These are phyloP conservation scores for Cystobasidiaceae sp. DNA, from an alignment of 1,284 basidiomycete species.

Conservation along the genomic window DNA sequence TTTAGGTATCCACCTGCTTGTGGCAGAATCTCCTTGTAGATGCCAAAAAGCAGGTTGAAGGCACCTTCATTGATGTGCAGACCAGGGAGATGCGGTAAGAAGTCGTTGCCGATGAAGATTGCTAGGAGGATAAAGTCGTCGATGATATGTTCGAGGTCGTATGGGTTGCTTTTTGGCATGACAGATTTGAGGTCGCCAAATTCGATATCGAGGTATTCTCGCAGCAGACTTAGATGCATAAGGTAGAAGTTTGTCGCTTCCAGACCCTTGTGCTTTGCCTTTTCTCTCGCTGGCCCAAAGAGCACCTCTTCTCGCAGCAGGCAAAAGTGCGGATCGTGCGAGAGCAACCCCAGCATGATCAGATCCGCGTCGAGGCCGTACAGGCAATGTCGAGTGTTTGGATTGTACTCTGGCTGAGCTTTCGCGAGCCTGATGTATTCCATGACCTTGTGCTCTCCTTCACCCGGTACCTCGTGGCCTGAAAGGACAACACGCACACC, in stretches of 20 bases:
- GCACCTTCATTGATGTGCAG: slow-evolving; percentile 97
- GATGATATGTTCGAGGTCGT: slow-evolving; percentile 85
- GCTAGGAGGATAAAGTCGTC: slow-evolving; percentile 96
- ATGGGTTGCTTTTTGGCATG: slow-evolving; percentile 52
- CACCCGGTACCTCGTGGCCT: slow-evolving; percentile 95
- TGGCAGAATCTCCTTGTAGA: slow-evolving; percentile 89
- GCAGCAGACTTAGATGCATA: slow-evolving; percentile 85
- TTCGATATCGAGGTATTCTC: slow-evolving; percentile 95
- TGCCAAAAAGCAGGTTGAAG: slow-evolving; percentile 81
- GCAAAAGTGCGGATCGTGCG: slow-evolving; percentile 98
- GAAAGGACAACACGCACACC: slow-evolving; percentile 88
- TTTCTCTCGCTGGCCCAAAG: slow-evolving; percentile 78
- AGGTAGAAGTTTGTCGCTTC: slow-evolving; percentile 91
- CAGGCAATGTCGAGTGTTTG: slow-evolving; percentile 90
- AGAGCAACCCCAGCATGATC: slow-evolving; percentile 94
- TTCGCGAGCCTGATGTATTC: slow-evolving; percentile 93
- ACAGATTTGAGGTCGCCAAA: slow-evolving; percentile 55
- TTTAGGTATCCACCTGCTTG: slow-evolving; percentile 88
- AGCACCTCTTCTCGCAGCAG: slow-evolving; percentile 96
- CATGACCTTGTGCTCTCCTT: slow-evolving; percentile 99
- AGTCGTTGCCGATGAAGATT: slow-evolving; percentile 96
- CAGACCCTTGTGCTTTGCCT: slow-evolving; percentile 52
- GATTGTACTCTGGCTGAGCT: slow-evolving; percentile 90
- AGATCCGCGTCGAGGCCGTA: slow-evolving; percentile 98
- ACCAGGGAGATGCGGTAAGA: slow-evolving; percentile 91